These are phyloP conservation scores for Trichomonas gallinae DNA, from an alignment of 208 protist genomes.

Conservation along the genomic window DNA sequence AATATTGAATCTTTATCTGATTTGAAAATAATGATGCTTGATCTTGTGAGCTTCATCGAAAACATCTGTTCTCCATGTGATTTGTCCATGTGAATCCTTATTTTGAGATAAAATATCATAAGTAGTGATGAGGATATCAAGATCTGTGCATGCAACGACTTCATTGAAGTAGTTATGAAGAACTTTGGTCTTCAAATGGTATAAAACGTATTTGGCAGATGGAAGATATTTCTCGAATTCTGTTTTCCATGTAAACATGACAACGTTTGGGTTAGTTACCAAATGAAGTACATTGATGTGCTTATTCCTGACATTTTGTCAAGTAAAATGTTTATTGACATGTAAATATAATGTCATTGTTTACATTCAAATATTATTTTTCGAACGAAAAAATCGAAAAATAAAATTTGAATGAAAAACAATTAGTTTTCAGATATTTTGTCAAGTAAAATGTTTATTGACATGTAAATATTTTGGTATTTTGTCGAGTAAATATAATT, in stretches of 20 bases:
- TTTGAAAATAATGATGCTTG: neutral
- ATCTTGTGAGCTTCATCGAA: neutral
- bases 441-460: too few species aligned
- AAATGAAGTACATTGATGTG: constrained; percentile 53
- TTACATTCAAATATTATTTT: too few species aligned
- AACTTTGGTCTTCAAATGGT: constrained; percentile 37
- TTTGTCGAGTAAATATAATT: too few species aligned
- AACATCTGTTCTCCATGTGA: neutral
- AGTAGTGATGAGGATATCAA: neutral
- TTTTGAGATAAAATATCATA: neutral
- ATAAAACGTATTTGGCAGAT: constrained; percentile 50
- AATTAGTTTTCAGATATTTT: too few species aligned
- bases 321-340: too few species aligned
- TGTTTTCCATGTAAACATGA: constrained; percentile 49
- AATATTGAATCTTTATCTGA: neutral
- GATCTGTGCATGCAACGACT: neutral
- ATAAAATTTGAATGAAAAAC: too few species aligned
- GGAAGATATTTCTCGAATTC: constrained; percentile 58
- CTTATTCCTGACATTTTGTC: too few species aligned
- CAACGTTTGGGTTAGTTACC: constrained; percentile 57
- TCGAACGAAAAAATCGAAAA: too few species aligned
- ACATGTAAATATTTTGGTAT: too few species aligned
- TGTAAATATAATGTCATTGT: too few species aligned
- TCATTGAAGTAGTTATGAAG: constrained; percentile 18
- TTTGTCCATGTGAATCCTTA: neutral